These are phyloP conservation scores for Talaromyces nanjingensis DNA, from an alignment of 495 filamentous ascomycete genomes.

Conservation along the genomic window DNA sequence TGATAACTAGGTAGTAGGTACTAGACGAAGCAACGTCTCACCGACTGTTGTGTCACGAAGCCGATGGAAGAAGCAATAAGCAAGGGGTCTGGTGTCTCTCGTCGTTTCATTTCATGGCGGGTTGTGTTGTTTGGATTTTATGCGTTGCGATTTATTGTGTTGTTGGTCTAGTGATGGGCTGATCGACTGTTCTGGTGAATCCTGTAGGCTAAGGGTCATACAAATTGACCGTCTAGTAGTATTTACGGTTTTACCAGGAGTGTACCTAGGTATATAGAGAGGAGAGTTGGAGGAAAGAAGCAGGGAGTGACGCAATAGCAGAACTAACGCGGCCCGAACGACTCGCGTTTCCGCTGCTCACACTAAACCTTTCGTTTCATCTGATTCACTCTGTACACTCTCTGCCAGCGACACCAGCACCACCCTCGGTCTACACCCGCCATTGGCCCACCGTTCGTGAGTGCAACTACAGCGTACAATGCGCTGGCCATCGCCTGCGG, in stretches of 20 bases:
- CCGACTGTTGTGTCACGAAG: background rate
- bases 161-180: background rate
- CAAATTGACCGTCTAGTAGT: background rate
- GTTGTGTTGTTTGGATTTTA: background rate
- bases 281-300: background rate
- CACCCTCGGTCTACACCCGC: background rate
- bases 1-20: background rate
- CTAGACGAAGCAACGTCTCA: background rate
- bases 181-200: background rate
- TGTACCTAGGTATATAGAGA: background rate
- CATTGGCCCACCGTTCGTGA: background rate
- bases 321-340: background rate
- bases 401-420: conserved; percentile 2
- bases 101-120: background rate
- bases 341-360: conserved; percentile 1
- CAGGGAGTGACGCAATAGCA: background rate
- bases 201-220: background rate
- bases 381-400: background rate
- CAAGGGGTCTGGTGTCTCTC: background rate
- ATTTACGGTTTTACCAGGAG: background rate
- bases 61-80: background rate
- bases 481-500: background rate
- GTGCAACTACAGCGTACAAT: background rate
- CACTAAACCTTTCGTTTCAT: background rate
- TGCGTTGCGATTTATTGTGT: background rate